Evolutionary conservation across 2,329 filamentous ascomycete species (phyloP).

Genomic region (Fusarium sp.): DNA sequence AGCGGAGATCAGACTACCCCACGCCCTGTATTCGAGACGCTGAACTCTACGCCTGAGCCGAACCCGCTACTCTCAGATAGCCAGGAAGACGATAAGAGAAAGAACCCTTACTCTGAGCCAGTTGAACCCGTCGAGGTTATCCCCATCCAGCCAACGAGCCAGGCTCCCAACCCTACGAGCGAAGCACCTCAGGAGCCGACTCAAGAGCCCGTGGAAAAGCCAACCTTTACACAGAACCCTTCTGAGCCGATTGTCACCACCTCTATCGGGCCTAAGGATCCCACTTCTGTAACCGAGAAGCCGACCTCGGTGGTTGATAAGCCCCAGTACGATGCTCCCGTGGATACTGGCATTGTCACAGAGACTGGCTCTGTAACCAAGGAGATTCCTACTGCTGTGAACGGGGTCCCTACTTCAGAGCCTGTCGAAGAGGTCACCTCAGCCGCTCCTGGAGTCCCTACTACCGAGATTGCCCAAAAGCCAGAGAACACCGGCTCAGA

Average conservation of each 20-base stretch:
- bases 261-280: conserved; percentile 39
- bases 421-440: conserved; percentile 16
- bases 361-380: conserved; percentile 7
- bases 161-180: conserved; percentile 18
- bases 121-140: conserved; percentile 37
- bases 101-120: conserved; percentile 13
- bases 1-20: conserved; percentile 41
- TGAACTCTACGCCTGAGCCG: conserved; percentile 40
- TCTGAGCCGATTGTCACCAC: conserved; percentile 36
- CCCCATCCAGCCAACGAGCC: conserved; percentile 29
- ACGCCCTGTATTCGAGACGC: conserved; percentile 45
- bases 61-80: conserved; percentile 32
- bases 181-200: conserved; percentile 19
- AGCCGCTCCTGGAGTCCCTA: conserved; percentile 1
- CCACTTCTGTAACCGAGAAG: conserved; percentile 11
- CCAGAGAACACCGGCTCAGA: conserved; percentile 19
- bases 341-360: not conserved
- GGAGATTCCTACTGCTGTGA: conserved; percentile 9
- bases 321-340: conserved; percentile 15
- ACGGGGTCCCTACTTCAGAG: conserved; percentile 12
- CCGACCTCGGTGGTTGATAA: conserved; percentile 16
- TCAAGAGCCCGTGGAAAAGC: conserved; percentile 20
- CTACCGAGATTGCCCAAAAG: conserved; percentile 23
- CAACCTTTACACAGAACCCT: conserved; percentile 35
- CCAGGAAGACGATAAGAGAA: conserved; percentile 15